A percentile compares a stretch with the other conserved stretches of the same genome.
Evolutionary conservation across 306 rosid species (phyloP).

Genomic region (Begonia peltatifolia): DNA sequence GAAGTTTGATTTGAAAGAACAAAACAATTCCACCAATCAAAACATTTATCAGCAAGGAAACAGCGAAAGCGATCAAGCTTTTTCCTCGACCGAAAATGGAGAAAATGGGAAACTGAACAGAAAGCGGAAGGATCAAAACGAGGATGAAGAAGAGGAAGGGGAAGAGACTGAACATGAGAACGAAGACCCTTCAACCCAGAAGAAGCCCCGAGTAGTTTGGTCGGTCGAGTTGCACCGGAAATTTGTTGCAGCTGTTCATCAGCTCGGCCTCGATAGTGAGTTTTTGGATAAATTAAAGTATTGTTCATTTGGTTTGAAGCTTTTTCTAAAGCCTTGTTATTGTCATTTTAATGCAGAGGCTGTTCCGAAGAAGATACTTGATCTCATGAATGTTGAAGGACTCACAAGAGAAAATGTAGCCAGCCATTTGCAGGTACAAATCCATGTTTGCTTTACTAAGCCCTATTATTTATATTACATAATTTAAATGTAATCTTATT

Average conservation of each 20-base stretch:
- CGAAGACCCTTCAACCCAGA: slow-evolving; percentile 67
- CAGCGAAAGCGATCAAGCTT: slow-evolving; percentile 14
- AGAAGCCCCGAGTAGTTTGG: slow-evolving; percentile 99
- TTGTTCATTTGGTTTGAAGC: no score
- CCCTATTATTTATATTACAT: background rate
- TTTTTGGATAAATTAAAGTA: slow-evolving; percentile 6
- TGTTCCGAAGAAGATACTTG: slow-evolving; percentile 74
- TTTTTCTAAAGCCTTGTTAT: background rate
- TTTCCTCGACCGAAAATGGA: slow-evolving; percentile 22
- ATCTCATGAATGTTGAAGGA: slow-evolving; percentile 77
- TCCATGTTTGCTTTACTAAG: background rate
- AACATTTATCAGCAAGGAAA: no score
- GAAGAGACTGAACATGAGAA: slow-evolving; percentile 47
- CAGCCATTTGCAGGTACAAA: slow-evolving; percentile 68
- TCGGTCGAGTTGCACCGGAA: slow-evolving; percentile 88
- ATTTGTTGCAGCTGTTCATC: slow-evolving; percentile 86
- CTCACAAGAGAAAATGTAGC: slow-evolving; percentile 88
- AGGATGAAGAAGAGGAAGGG: slow-evolving; percentile 59
- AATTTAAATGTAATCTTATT: no score
- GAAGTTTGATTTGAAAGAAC: slow-evolving; percentile 66
- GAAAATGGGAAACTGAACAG: slow-evolving; percentile 53
- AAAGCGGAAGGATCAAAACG: slow-evolving; percentile 72
- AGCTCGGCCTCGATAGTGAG: slow-evolving; percentile 91
- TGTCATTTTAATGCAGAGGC: slow-evolving; percentile 45
- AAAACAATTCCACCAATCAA: slow-evolving; percentile 25